These are phyloP conservation scores for Lepidium didymum DNA, from an alignment of 345 rosid genomes.

Conservation along the genomic window DNA sequence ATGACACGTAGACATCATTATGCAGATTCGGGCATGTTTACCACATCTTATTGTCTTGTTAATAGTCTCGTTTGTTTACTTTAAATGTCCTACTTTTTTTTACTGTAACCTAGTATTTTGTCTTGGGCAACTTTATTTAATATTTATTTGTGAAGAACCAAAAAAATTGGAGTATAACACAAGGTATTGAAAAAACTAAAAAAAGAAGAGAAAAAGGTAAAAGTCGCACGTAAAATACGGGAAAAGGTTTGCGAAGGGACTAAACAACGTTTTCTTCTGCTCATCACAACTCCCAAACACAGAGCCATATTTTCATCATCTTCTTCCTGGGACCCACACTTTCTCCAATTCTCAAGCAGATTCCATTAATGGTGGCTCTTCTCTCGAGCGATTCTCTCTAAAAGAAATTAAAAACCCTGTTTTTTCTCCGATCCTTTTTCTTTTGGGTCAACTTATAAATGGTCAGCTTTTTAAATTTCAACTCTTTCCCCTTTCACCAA, in stretches of 20 bases:
- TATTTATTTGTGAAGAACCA: no score
- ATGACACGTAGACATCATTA: no score
- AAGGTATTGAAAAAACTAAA: no score
- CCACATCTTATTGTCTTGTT: no score
- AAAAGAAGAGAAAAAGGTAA: neutral
- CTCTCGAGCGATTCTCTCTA: slow-evolving; percentile 7
- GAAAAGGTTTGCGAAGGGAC: slow-evolving; percentile 19
- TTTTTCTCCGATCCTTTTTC: neutral
- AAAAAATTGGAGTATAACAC: no score
- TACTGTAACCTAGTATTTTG: no score
- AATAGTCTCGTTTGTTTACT: no score
- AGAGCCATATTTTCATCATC: neutral
- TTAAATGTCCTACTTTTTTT: no score
- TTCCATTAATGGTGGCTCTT: slow-evolving; percentile 18
- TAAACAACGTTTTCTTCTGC: slow-evolving; percentile 8
- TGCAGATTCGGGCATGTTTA: no score
- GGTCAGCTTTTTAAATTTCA: neutral
- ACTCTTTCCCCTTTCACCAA: neutral
- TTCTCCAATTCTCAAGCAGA: neutral
- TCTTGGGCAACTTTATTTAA: no score
- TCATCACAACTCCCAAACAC: slow-evolving; percentile 46
- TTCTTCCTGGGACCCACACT: neutral
- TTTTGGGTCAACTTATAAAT: slow-evolving; percentile 6
- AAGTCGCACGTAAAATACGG: slow-evolving; percentile 15
- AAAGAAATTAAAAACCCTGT: neutral